A percentile compares a stretch with the other conserved stretches of the same genome.
Conservation (phyloP, 2,329 filamentous ascomycete species). For the Diplodia corticola region DNA sequence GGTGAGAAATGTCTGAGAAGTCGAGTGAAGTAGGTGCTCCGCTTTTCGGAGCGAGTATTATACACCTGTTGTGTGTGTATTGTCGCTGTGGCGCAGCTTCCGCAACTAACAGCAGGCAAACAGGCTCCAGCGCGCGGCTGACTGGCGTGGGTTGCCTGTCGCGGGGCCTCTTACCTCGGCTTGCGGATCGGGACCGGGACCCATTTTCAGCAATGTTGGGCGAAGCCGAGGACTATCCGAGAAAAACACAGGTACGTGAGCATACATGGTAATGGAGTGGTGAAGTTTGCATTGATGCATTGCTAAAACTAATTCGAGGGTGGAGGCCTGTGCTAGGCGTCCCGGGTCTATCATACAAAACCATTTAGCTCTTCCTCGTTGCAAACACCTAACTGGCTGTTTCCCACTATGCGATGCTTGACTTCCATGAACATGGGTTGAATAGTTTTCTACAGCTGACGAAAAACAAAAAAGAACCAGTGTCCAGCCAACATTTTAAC, state of each 20-base stretch:
- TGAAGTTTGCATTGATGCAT: neutral
- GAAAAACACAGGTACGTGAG: neutral
- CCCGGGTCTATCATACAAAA: neutral
- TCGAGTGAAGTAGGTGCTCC: neutral
- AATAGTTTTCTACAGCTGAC: neutral
- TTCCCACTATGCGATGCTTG: neutral
- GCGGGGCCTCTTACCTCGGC: conserved; percentile 5
- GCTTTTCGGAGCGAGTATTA: neutral
- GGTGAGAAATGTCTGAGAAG: too few species aligned
- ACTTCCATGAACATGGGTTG: neutral
- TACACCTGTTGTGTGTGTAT: neutral
- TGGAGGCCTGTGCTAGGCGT: neutral
- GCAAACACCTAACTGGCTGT: too few species aligned
- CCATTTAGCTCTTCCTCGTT: neutral
- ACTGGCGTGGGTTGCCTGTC: too few species aligned
- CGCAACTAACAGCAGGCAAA: neutral
- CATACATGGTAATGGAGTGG: neutral
- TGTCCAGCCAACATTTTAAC: neutral
- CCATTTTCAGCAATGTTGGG: neutral
- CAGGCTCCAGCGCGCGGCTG: too few species aligned
- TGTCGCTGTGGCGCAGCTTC: neutral
- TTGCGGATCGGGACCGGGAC: neutral
- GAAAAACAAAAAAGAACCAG: neutral
- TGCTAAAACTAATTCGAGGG: neutral
- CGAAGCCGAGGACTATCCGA: too few species aligned